A percentile compares a stretch with the other conserved stretches of the same genome.
Evolutionary conservation across 768 basidiomycete genomes (phyloP).

Genomic region (Trichaptum fuscoviolaceum): DNA sequence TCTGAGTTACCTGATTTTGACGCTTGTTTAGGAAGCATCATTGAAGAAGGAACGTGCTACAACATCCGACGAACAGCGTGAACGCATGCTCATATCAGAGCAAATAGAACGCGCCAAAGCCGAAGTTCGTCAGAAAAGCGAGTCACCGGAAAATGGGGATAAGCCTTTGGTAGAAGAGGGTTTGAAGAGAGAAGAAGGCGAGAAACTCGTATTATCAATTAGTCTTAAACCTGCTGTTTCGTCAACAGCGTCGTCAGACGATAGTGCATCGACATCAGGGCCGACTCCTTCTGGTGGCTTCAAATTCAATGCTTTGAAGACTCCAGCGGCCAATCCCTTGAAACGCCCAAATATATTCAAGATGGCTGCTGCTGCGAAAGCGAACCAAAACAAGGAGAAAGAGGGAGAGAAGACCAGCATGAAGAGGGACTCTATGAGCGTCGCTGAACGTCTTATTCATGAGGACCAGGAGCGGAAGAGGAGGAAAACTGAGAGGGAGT

Average conservation of each 20-base stretch:
- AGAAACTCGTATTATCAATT: conserved; percentile 74
- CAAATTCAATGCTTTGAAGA: conserved; percentile 63
- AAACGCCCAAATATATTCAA: conserved; percentile 78
- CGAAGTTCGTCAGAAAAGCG: conserved; percentile 29
- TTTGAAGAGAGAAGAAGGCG: conserved; percentile 68
- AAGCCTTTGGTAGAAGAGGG: conserved; percentile 43
- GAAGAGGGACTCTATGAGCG: conserved; percentile 68
- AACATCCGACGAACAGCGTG: conserved; percentile 91
- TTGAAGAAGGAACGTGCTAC: conserved; percentile 90
- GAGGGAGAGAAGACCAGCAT: conserved; percentile 20
- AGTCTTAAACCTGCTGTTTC: conserved; percentile 46
- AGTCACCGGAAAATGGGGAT: conserved; percentile 26
- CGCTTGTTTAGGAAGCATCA: conserved; percentile 57
- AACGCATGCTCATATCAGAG: conserved; percentile 82
- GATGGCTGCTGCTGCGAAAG: conserved; percentile 28
- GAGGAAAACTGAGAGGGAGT: conserved; percentile 61
- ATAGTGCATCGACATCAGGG: conserved; percentile 26
- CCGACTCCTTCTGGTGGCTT: conserved; percentile 32
- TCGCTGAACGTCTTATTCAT: conserved; percentile 78
- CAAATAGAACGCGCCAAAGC: conserved; percentile 86
- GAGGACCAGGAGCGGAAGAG: conserved; percentile 92
- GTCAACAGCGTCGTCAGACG: conserved; percentile 19
- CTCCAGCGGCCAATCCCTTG: conserved; percentile 45
- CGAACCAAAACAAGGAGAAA: conserved; percentile 31
- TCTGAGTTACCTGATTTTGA: conserved; percentile 5